phyloP scores from a whole-genome alignment of 2,329 filamentous ascomycete genomes.

The Passalora sequoiae region DNA sequence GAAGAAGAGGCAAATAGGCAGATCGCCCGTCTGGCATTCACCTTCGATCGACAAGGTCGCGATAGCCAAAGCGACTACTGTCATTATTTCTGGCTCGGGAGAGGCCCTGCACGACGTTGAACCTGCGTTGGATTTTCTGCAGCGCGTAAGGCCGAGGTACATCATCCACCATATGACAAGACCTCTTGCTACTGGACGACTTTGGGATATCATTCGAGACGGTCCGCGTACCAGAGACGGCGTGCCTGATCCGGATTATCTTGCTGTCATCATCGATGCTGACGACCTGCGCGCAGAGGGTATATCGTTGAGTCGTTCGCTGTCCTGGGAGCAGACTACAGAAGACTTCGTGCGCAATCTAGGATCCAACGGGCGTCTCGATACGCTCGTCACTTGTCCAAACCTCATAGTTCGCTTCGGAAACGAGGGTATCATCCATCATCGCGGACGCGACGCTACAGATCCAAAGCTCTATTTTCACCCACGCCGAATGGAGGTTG shows the following conservation, averaged over 20 bases:
- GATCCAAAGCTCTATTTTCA: conserved; percentile 33
- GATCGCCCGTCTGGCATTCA: conserved; percentile 28
- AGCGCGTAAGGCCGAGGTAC: conserved; percentile 27
- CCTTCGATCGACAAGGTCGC: conserved; percentile 23
- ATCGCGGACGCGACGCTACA: conserved; percentile 32
- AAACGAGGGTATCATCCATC: conserved; percentile 32
- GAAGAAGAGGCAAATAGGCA: conserved; percentile 24
- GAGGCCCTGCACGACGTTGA: conserved; percentile 30
- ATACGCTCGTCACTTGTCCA: conserved; percentile 34
- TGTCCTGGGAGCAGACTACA: conserved; percentile 33
- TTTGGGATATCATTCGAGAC: conserved; percentile 34
- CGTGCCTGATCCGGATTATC: conserved; percentile 30
- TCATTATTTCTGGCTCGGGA: conserved; percentile 32
- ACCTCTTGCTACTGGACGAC: conserved; percentile 29
- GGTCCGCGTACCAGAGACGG: conserved; percentile 30
- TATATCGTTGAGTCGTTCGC: conserved; percentile 30
- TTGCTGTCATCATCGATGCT: conserved; percentile 34
- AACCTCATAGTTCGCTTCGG: conserved; percentile 35
- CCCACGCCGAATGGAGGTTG: conserved; percentile 26
- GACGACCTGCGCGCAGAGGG: conserved; percentile 33
- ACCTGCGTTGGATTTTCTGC: conserved; percentile 32
- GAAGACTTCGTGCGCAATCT: conserved; percentile 35
- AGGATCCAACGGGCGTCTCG: conserved; percentile 32
- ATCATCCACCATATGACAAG: conserved; percentile 34
- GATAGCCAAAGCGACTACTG: conserved; percentile 23